A percentile compares a stretch with the other conserved stretches of the same genome.
These are phyloP conservation scores for Hanseniaspora uvarum DNA, from an alignment of 1,139 yeast genomes.

Conservation along the genomic window DNA sequence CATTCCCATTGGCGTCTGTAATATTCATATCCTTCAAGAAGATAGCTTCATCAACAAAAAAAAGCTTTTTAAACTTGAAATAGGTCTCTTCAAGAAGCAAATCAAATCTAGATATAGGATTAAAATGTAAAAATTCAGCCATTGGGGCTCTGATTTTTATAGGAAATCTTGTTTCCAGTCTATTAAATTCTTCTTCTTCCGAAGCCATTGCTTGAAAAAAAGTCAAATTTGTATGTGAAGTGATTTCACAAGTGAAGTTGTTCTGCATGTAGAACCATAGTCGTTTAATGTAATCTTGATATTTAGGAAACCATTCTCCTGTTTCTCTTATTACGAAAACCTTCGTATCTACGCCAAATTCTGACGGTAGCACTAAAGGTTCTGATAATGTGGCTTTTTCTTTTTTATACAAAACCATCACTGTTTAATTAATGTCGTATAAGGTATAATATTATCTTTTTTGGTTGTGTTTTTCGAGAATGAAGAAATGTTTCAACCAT, in stretches of 20 bases:
- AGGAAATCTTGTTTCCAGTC: constrained; percentile 75
- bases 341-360: constrained; percentile 34
- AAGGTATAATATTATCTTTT: too few relatives aligned
- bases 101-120: constrained; percentile 74
- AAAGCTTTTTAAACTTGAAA: constrained; percentile 64
- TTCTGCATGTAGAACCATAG: constrained; percentile 62
- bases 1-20: constrained; percentile 5
- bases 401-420: constrained; percentile 59
- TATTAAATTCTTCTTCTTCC: constrained; percentile 57
- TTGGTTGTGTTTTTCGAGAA: too few relatives aligned
- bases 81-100: constrained; percentile 77
- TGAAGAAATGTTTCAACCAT: too few relatives aligned
- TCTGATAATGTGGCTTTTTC: constrained; percentile 53
- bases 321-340: constrained; percentile 78
- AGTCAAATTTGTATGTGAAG: constrained; percentile 85
- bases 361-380: constrained; percentile 45
- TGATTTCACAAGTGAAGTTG: constrained; percentile 88
- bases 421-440: too few relatives aligned
- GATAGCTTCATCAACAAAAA: constrained; percentile 83
- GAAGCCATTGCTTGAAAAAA: constrained; percentile 79
- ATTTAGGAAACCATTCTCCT: constrained; percentile 72
- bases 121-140: constrained; percentile 70
- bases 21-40: constrained; percentile 36
- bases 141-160: constrained; percentile 88
- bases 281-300: constrained; percentile 62